A percentile compares a stretch with the other conserved stretches of the same genome.
phyloP scores from a whole-genome alignment of 495 filamentous ascomycete genomes.

The Coniosporium apollinis region DNA sequence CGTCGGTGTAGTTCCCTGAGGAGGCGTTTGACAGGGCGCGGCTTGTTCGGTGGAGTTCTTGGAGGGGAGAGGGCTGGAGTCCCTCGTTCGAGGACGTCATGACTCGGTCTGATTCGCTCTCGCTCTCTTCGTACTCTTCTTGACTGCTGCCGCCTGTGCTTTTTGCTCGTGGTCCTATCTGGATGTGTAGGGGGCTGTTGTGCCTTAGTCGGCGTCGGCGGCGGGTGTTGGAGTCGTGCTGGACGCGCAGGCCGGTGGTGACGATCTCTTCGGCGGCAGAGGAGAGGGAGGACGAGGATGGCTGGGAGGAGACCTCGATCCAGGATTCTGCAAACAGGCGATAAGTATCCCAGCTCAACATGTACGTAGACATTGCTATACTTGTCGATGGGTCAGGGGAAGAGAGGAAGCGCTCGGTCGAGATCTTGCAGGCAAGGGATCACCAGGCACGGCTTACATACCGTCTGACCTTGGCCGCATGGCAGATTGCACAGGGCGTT shows the following conservation, averaged over 20 bases:
- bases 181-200: constrained; percentile 21
- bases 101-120: constrained; percentile 67
- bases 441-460: constrained; percentile 1
- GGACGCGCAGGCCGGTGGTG: constrained; percentile 65
- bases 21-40: too few relatives aligned
- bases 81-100: constrained; percentile 78
- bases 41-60: not conserved
- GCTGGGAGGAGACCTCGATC: constrained; percentile 88
- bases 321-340: constrained; percentile 56
- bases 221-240: constrained; percentile 30
- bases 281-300: constrained; percentile 81
- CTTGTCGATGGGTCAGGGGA: not conserved
- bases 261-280: constrained; percentile 73
- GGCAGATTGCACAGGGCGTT: not conserved
- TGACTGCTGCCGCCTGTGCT: constrained; percentile 50
- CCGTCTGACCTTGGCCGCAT: constrained; percentile 3
- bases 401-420: not conserved
- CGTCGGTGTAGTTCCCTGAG: too few relatives aligned
- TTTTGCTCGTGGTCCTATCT: constrained; percentile 15
- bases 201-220: constrained; percentile 39
- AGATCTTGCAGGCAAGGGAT: not conserved
- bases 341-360: constrained; percentile 2
- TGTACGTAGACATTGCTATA: not conserved
- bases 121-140: constrained; percentile 77
- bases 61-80: constrained; percentile 26